A percentile compares a stretch with the other conserved stretches of the same genome.
phyloP scores from a whole-genome alignment of 108 stramenopile species.

The Pseudonitzschia multiseries region DNA sequence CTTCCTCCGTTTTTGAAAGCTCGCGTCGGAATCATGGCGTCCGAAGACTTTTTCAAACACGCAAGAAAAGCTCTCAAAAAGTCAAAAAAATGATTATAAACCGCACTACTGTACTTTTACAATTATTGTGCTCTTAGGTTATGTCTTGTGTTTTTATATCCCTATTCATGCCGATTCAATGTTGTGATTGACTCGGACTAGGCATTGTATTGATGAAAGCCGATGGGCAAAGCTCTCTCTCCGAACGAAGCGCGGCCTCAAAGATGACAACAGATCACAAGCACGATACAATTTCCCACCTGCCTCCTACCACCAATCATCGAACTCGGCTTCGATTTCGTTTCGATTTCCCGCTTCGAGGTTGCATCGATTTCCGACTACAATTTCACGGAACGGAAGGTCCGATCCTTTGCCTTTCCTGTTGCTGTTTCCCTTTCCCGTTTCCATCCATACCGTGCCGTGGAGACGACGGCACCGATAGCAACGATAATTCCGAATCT shows the following conservation, averaged over 20 bases:
- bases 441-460: not conserved
- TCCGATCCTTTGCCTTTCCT: not conserved
- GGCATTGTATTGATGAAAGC: no score
- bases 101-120: no score
- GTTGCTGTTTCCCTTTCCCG: not conserved
- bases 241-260: not conserved
- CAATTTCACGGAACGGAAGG: not conserved
- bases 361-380: not conserved
- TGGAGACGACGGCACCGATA: not conserved
- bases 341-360: not conserved
- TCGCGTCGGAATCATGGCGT: slow-evolving; percentile 47
- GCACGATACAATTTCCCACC: not conserved
- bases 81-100: not conserved
- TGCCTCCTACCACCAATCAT: slow-evolving; percentile 10
- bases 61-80: slow-evolving; percentile 22
- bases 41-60: slow-evolving; percentile 53
- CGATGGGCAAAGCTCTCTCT: no score
- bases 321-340: not conserved
- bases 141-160: no score
- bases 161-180: no score
- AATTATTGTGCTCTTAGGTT: not conserved
- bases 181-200: no score
- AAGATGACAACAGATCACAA: not conserved
- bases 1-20: slow-evolving; percentile 49
- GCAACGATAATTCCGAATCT: not conserved